These are phyloP conservation scores for Kodamaea anthophila DNA, from an alignment of 1,139 yeast species.

Conservation along the genomic window DNA sequence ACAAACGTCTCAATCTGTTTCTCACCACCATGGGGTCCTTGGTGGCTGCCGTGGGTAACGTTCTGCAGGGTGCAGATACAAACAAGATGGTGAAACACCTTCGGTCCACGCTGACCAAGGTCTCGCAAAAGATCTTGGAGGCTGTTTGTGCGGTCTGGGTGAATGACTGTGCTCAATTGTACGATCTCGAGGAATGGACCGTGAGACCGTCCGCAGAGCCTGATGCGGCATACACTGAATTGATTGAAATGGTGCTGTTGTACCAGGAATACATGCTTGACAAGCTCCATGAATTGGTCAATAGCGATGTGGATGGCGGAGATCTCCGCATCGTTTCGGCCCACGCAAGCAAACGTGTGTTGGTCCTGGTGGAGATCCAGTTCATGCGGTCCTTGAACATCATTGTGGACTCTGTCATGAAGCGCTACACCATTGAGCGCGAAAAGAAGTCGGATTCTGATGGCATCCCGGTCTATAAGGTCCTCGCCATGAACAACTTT, in stretches of 20 bases:
- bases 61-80: slow-evolving; percentile 28
- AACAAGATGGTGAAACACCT: slow-evolving; percentile 33
- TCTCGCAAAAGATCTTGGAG: slow-evolving; percentile 38
- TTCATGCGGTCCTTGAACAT: slow-evolving; percentile 47
- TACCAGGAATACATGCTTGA: slow-evolving; percentile 30
- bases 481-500: slow-evolving; percentile 42
- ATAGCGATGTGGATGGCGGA: slow-evolving; percentile 27
- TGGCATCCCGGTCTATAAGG: slow-evolving; percentile 26
- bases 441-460: slow-evolving; percentile 17
- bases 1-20: slow-evolving; percentile 23
- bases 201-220: slow-evolving; percentile 15
- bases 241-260: slow-evolving; percentile 41
- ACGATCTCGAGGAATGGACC: slow-evolving; percentile 41
- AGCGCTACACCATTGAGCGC: slow-evolving; percentile 35
- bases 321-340: slow-evolving; percentile 16
- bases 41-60: slow-evolving; percentile 31
- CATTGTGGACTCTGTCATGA: slow-evolving; percentile 43
- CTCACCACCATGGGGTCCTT: slow-evolving; percentile 30
- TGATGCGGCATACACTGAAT: slow-evolving; percentile 26
- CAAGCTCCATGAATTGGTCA: slow-evolving; percentile 26
- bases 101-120: slow-evolving; percentile 25
- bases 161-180: slow-evolving; percentile 43
- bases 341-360: slow-evolving; percentile 39
- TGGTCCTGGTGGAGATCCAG: slow-evolving; percentile 41
- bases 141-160: slow-evolving; percentile 45